Evolutionary conservation across 177 flowering plant genomes (phyloP).

Genomic region (Telopea speciosissima): DNA sequence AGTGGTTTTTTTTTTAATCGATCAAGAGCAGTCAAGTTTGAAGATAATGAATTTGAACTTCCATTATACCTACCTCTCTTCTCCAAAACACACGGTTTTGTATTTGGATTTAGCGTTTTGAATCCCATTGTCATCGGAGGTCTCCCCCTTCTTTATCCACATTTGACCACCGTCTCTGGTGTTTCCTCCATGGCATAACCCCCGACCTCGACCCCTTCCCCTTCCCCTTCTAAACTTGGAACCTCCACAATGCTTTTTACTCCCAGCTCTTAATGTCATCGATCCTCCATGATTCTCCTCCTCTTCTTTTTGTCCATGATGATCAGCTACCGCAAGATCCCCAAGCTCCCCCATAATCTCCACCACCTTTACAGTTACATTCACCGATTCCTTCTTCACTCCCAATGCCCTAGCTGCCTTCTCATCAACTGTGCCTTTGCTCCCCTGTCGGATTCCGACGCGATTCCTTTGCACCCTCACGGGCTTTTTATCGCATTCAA

Average conservation of each 20-base stretch:
- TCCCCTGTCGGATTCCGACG: neutral
- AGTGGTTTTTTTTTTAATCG: too few species aligned
- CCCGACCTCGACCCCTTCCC: too few species aligned
- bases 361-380: neutral
- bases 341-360: neutral
- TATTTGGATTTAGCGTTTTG: too few species aligned
- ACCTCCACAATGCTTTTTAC: neutral
- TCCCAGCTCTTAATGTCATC: neutral
- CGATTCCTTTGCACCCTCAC: neutral
- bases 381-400: neutral
- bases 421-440: neutral
- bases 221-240: neutral
- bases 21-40: too few species aligned
- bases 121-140: neutral
- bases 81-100: too few species aligned
- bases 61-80: too few species aligned
- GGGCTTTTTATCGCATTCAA: neutral
- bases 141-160: constrained; percentile 16
- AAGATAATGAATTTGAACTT: too few species aligned
- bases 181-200: neutral
- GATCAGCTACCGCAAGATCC: neutral
- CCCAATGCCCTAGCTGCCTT: too few species aligned
- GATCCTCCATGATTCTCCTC: neutral
- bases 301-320: neutral
- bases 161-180: neutral